These are phyloP conservation scores for Phytophthora rubi DNA, from an alignment of 352 stramenopile genomes.

Conservation along the genomic window DNA sequence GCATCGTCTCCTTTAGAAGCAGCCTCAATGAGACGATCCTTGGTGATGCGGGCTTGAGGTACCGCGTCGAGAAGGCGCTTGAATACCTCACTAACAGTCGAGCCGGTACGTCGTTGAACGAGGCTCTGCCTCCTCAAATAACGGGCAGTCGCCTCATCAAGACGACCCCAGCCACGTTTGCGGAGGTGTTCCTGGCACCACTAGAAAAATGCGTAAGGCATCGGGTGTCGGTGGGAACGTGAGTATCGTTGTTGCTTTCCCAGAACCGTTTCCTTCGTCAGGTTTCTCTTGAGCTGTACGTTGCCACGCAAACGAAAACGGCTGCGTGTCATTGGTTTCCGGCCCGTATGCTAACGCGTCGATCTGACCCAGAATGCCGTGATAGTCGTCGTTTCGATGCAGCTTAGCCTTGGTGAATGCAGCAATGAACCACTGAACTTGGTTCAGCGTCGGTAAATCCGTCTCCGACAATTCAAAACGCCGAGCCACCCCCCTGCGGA, in stretches of 20 bases:
- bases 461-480: not conserved
- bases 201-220: not conserved
- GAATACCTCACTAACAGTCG: not conserved
- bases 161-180: not conserved
- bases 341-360: not conserved
- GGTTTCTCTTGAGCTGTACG: not conserved
- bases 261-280: not conserved
- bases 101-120: not conserved
- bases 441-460: not conserved
- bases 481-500: not conserved
- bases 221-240: not conserved
- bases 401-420: not conserved
- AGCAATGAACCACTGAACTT: not conserved
- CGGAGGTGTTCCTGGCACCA: conserved; percentile 2
- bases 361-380: not conserved
- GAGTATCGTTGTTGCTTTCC: not conserved
- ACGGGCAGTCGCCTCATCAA: not conserved
- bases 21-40: conserved; percentile 5
- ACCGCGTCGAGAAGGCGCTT: conserved; percentile 3
- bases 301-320: conserved; percentile 4
- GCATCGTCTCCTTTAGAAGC: conserved; percentile 3
- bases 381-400: not conserved
- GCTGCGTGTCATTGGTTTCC: not conserved
- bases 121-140: conserved; percentile 10
- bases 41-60: not conserved